Base-by-base conservation (phyloP, 192 early-diverging fungal species). In the Coemansia aciculifera region DNA sequence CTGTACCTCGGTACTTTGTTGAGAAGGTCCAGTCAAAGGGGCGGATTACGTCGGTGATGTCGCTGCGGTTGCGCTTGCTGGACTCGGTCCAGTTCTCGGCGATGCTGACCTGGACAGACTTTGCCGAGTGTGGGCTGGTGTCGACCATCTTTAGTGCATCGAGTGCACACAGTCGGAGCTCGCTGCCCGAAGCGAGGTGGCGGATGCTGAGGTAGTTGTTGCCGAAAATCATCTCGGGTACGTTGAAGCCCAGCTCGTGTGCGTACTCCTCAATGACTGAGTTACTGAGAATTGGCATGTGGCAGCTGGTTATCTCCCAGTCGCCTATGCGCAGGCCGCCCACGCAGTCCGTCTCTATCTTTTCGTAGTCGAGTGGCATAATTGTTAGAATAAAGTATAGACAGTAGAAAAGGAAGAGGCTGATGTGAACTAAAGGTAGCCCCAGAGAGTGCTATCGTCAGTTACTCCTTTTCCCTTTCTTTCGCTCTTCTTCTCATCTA, bases 11-110 rank as follows among this genome's bases (percentile, higher is more conserved):
- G 84, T 96, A 96, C 15, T 82, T 76, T 29, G 96, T 96, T 4
- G 92, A 85, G 64, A 94, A 97, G 0, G 96, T 99, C 97, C 97
- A 99, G 75, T 99, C 96, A 63, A 97, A 99, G 11, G 96, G 95
- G 64, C 92, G 94, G 59, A 92, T 79, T n/a, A 93, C 87, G 68
- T 94, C 88, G 43, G 89, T 92, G 65, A 94, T 87, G 69, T 93
- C 81, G 77, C 88, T 71, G 60, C 63, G 67, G 61, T 67, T 73
- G 74, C 73, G 54, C 64, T 81, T 91, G 89, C 88, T 92, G 42
- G 91, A 90, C 57, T 88, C 86, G 17, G 86, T 87, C 96, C 96
- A 98, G 69, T 92, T 90, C 62, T 87, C 80, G 11, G 95, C 89
- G 75, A 90, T 90, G 21, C 92, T 89, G 27, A 98, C 94, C 70